These are phyloP conservation scores for Phaffia australis DNA, from an alignment of 768 basidiomycete genomes.

Conservation along the genomic window DNA sequence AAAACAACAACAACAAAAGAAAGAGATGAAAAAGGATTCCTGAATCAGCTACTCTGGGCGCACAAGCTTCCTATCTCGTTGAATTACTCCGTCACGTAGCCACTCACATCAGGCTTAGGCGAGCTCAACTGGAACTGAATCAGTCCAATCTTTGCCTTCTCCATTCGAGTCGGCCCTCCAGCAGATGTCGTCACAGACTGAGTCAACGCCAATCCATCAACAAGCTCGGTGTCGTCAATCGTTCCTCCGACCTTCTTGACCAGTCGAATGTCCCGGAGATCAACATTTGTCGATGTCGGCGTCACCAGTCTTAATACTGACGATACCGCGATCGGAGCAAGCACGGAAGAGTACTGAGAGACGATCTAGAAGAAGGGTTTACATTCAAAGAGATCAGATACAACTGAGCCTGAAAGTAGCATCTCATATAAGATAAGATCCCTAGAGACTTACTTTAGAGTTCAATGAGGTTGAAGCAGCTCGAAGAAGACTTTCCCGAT, in stretches of 20 bases:
- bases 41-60: background rate
- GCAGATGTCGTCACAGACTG: slow-evolving; percentile 84
- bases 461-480: slow-evolving; percentile 92
- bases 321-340: slow-evolving; percentile 97
- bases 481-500: slow-evolving; percentile 69
- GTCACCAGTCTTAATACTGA: slow-evolving; percentile 87
- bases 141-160: slow-evolving; percentile 96
- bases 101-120: slow-evolving; percentile 87
- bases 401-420: background rate
- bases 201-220: slow-evolving; percentile 93
- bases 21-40: background rate
- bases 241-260: slow-evolving; percentile 99
- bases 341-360: slow-evolving; percentile 93
- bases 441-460: slow-evolving; percentile 63
- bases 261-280: slow-evolving; percentile 87
- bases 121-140: slow-evolving; percentile 97
- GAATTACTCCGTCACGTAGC: background rate
- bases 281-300: slow-evolving; percentile 82
- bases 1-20: background rate
- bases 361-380: slow-evolving; percentile 57
- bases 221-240: slow-evolving; percentile 94
- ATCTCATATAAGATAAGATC: no score
- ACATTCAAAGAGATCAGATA: background rate
- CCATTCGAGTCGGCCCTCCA: slow-evolving; percentile 86
- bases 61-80: background rate